A percentile compares a stretch with the other conserved stretches of the same genome.
These are phyloP conservation scores for Lactifluus pinguis DNA, from an alignment of 768 basidiomycete genomes.

Conservation along the genomic window DNA sequence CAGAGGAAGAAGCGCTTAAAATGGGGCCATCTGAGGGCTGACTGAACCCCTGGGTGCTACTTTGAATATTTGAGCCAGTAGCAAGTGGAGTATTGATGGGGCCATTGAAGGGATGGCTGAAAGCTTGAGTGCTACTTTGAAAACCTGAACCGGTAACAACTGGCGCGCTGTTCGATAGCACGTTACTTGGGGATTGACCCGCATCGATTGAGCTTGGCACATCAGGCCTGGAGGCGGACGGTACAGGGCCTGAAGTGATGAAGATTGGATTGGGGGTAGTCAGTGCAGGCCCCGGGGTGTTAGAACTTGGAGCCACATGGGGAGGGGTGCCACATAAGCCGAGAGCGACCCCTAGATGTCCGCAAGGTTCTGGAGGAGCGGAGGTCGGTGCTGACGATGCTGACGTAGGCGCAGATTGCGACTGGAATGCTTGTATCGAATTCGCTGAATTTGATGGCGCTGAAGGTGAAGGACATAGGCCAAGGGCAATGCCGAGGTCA, in stretches of 20 bases:
- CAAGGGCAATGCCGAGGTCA: not conserved
- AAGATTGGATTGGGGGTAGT: no score
- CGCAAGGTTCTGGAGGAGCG: not conserved
- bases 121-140: not conserved
- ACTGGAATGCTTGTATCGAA: not conserved
- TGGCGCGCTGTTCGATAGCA: not conserved
- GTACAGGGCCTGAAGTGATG: no score
- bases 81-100: not conserved
- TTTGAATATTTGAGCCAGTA: not conserved
- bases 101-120: not conserved
- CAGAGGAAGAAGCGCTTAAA: not conserved
- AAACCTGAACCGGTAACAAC: not conserved
- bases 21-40: not conserved
- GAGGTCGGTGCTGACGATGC: not conserved
- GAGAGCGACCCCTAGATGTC: not conserved
- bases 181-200: not conserved
- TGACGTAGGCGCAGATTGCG: not conserved
- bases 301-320: not conserved
- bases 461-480: constrained; percentile 27
- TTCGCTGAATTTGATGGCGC: constrained; percentile 26
- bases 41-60: not conserved
- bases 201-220: not conserved
- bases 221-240: no score
- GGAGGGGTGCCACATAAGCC: not conserved
- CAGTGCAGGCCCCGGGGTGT: not conserved